Evolutionary conservation across 768 basidiomycete genomes (phyloP), one percentile per base, ranked within the genome.

Genomic region (Rhodotorula graminis): DNA sequence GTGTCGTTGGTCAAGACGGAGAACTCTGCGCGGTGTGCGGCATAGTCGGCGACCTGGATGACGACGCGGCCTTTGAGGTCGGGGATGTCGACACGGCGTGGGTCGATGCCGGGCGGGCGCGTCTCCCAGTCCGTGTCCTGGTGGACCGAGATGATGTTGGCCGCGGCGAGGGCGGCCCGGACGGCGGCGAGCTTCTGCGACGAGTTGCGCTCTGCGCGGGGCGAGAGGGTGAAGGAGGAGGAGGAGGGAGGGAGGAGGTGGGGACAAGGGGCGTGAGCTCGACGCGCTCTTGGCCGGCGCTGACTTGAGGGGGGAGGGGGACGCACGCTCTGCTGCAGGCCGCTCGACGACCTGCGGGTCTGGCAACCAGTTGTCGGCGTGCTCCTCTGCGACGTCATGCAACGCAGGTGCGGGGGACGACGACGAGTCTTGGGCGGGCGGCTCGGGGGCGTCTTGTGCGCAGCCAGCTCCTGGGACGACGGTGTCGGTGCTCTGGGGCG

Each of bases 41-140:
- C 46, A 11, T 12, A 72, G 19, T 72, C 71, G 0, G 62, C 64
- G n/a, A 56, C 71, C 63, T 72, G 71, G n/a, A 68, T 27, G 10
- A 72, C 71, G 37, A 40, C 42, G 2, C 42, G 8, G 33, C 29
- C 42, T 31, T 56, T 47, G 31, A 72, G 59, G 46, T 61, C 63
- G 3, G 71, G 71, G 40, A 72, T 37, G 46, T 72, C 71, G 31
- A 68, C 62, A 1, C 50, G 2, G 12, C 33, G 25, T 1, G 71
- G 62, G 40, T 72, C 71, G 46, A 72, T 65, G 6, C 71, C 71
- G 0, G 71, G 70, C 25, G 64, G 40, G 9, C 71, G 65, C 7
- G 61, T 59, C 9, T 67, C 66, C 66, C 66, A 67, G 58, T 67
- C 66, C 2, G 37, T 25, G 18, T 37, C 27, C 2, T 46, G 2